Percentiles rank a stretch among this genome's conserved stretches.
Evolutionary conservation across 2,329 filamentous ascomycete genomes (phyloP).

Genomic region (Beauveria sp.): DNA sequence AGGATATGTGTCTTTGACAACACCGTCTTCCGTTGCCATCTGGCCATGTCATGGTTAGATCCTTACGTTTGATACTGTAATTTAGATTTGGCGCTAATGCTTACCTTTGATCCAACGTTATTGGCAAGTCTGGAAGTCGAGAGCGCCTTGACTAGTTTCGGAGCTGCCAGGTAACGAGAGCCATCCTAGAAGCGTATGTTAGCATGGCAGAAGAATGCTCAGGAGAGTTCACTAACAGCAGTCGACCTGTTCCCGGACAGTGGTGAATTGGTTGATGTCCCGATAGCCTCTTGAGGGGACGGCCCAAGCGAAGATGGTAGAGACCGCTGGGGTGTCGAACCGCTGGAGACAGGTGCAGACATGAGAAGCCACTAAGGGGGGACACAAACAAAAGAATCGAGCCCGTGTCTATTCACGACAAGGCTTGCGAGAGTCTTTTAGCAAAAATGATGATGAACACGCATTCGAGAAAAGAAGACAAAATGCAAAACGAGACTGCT

Average conservation of each 20-base stretch:
- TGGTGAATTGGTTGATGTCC: neutral
- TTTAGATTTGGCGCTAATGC: neutral
- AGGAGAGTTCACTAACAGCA: neutral
- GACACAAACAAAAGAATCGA: slow-evolving; percentile 10
- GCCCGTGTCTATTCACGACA: slow-evolving; percentile 3
- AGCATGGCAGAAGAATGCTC: slow-evolving; percentile 14
- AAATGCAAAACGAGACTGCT: slow-evolving; percentile 14
- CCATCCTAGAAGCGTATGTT: slow-evolving; percentile 16
- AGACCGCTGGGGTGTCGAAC: slow-evolving; percentile 21
- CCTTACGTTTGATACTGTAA: neutral
- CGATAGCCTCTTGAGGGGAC: neutral
- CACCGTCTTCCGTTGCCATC: slow-evolving; percentile 16
- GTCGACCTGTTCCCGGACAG: neutral
- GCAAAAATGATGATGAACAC: slow-evolving; percentile 21
- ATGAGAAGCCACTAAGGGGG: slow-evolving; percentile 18
- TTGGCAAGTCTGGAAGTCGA: slow-evolving; percentile 48
- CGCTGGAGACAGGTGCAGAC: slow-evolving; percentile 22
- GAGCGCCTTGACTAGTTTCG: slow-evolving; percentile 40
- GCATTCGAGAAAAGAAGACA: slow-evolving; percentile 22
- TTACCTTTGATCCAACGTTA: slow-evolving; percentile 46
- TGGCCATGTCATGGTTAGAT: neutral
- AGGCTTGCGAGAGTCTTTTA: neutral
- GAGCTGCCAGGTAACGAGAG: slow-evolving; percentile 18
- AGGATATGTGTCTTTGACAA: slow-evolving; percentile 33
- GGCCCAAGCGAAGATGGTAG: slow-evolving; percentile 1